Percentiles rank a stretch among this genome's conserved stretches.
phyloP scores from a whole-genome alignment of 2,329 filamentous ascomycete species.

The Cryphonectria nitschkei region DNA sequence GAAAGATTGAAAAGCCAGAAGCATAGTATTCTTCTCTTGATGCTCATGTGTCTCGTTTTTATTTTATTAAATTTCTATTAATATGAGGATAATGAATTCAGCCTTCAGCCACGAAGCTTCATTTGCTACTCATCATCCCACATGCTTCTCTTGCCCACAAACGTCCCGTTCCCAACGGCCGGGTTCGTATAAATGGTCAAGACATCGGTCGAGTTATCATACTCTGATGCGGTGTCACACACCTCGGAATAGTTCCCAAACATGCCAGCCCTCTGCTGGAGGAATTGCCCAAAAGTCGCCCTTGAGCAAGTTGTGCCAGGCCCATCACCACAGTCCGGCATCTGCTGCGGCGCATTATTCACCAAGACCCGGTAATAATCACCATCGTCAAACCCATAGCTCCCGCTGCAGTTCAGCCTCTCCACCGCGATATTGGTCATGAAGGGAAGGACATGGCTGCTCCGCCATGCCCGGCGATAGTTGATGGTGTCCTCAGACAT shows the following conservation, averaged over 20 bases:
- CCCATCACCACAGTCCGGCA: conserved; percentile 48
- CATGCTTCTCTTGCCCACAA: conserved; percentile 34
- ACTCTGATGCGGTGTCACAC: conserved; percentile 40
- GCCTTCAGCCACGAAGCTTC: background rate
- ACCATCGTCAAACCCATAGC: conserved; percentile 56
- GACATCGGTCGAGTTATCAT: conserved; percentile 41
- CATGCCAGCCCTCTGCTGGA: conserved; percentile 42
- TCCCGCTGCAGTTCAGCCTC: conserved; percentile 62
- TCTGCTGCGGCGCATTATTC: conserved; percentile 47
- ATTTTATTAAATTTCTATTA: background rate
- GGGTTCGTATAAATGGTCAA: conserved; percentile 40
- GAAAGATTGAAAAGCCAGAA: background rate
- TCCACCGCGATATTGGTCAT: conserved; percentile 69
- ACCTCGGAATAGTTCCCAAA: conserved; percentile 46
- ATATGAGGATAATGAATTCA: background rate
- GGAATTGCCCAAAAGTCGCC: conserved; percentile 43
- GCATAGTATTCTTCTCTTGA: background rate
- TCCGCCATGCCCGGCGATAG: conserved; percentile 65
- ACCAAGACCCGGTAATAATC: conserved; percentile 53
- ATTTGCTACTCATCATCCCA: conserved; percentile 22
- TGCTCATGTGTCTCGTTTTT: background rate
- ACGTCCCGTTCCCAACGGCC: conserved; percentile 35
- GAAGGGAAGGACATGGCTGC: conserved; percentile 66
- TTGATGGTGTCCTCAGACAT: conserved; percentile 68
- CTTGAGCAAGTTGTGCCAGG: conserved; percentile 50